phyloP scores from a whole-genome alignment of 768 basidiomycete genomes.

The Trametes villosa region DNA sequence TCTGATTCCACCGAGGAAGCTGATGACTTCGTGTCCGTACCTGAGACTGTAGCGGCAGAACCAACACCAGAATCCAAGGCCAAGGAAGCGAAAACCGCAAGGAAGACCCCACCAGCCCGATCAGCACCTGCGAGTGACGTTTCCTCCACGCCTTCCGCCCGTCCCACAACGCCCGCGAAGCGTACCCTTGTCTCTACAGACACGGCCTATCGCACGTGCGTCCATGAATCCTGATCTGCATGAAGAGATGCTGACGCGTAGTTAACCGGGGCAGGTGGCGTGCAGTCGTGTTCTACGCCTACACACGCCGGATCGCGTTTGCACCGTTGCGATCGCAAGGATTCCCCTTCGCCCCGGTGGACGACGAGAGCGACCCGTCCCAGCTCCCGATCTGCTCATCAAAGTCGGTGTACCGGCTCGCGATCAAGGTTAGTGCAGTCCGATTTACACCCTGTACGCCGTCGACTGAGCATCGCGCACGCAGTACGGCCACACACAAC shows the following conservation, averaged over 20 bases:
- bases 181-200: conserved; percentile 17
- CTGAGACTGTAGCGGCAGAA: too few species aligned
- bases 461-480: neutral
- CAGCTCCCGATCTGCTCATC: conserved; percentile 25
- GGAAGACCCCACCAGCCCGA: too few species aligned
- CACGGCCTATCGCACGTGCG: conserved; percentile 24
- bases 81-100: too few species aligned
- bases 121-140: neutral
- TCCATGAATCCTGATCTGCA: neutral
- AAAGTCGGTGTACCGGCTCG: conserved; percentile 32
- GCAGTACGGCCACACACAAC: conserved; percentile 19
- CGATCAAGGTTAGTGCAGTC: conserved; percentile 23
- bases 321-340: conserved; percentile 21
- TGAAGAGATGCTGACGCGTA: neutral
- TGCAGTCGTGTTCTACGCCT: conserved; percentile 26
- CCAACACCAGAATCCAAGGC: too few species aligned
- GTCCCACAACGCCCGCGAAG: neutral
- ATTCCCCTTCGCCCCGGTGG: neutral
- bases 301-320: conserved; percentile 22
- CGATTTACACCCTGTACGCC: too few species aligned
- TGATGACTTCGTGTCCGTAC: too few species aligned
- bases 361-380: conserved; percentile 1
- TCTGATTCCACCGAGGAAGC: too few species aligned
- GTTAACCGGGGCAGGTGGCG: conserved; percentile 15
- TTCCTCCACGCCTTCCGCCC: too few species aligned